A percentile compares a stretch with the other conserved stretches of the same genome.
These are phyloP conservation scores for Candida hungchunana DNA, from an alignment of 805 yeast species.

Conservation along the genomic window DNA sequence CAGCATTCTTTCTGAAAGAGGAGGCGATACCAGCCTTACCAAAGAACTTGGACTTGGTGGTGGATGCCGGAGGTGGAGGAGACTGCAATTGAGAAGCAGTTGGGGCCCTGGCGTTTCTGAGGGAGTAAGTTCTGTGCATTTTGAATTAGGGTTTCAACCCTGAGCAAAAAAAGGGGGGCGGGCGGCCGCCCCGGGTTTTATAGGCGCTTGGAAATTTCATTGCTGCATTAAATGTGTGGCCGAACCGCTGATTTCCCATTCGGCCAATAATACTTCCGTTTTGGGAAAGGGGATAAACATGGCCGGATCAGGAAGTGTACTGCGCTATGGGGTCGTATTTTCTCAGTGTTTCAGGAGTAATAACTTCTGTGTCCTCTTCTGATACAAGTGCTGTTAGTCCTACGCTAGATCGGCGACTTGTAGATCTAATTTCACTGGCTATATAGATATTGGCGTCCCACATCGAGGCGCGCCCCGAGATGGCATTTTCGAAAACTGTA, in stretches of 20 bases:
- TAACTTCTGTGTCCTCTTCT: too few species aligned
- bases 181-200: neutral
- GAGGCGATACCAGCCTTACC: conserved; percentile 70
- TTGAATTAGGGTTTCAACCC: neutral
- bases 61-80: conserved; percentile 78
- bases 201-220: conserved; percentile 6
- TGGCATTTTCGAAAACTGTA: too few species aligned
- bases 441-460: too few species aligned
- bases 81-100: conserved; percentile 76
- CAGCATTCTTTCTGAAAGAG: conserved; percentile 73
- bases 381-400: too few species aligned
- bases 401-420: too few species aligned
- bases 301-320: conserved; percentile 6
- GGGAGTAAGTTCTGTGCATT: conserved; percentile 86
- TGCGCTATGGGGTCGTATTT: too few species aligned
- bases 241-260: conserved; percentile 1
- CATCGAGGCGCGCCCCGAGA: too few species aligned
- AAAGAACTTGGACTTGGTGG: conserved; percentile 69
- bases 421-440: too few species aligned
- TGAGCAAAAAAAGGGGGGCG: too few species aligned
- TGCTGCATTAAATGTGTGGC: too few species aligned
- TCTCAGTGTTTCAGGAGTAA: too few species aligned
- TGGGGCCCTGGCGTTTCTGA: conserved; percentile 76
- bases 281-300: conserved; percentile 5
- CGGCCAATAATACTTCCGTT: conserved; percentile 5